Conservation (phyloP, 2,329 filamentous ascomycete genomes). For the Byssoonygena ceratinophila region DNA sequence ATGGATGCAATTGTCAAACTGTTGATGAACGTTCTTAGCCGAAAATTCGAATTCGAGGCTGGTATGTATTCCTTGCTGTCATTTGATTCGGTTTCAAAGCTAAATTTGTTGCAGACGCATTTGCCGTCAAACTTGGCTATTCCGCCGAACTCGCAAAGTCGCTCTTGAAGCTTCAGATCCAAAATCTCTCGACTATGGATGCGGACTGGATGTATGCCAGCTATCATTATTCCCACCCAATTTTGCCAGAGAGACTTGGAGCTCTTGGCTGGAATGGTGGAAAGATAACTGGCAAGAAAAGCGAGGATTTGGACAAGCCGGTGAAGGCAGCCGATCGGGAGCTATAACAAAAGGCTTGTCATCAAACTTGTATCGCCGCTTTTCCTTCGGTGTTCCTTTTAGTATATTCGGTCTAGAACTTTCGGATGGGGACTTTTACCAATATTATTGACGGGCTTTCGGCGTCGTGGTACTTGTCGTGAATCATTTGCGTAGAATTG, state of each 20-base stretch:
- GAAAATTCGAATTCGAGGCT: constrained; percentile 92
- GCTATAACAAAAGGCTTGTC: constrained; percentile 41
- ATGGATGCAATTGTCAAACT: constrained; percentile 94
- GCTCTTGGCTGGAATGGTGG: constrained; percentile 75
- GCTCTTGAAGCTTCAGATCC: constrained; percentile 93
- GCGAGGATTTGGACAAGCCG: constrained; percentile 47
- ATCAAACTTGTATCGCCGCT: constrained; percentile 3
- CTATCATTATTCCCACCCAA: constrained; percentile 98
- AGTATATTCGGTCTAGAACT: not conserved
- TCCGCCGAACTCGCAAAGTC: constrained; percentile 70
- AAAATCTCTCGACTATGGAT: constrained; percentile 97
- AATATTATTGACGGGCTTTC: constrained; percentile 3
- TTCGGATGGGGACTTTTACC: constrained; percentile 8
- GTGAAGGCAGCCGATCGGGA: constrained; percentile 66
- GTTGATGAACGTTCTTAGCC: constrained; percentile 87
- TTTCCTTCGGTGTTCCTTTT: constrained; percentile 2
- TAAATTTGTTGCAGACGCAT: constrained; percentile 51
- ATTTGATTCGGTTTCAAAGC: constrained; percentile 13
- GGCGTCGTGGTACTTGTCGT: constrained; percentile 3
- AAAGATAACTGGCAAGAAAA: constrained; percentile 38
- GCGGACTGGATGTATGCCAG: constrained; percentile 97
- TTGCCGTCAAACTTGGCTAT: constrained; percentile 77
- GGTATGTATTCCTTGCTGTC: constrained; percentile 38
- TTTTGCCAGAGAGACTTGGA: constrained; percentile 82
- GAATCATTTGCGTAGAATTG: constrained; percentile 2